phyloP scores from a whole-genome alignment of 208 protist genomes.

The Leishmania turanica region DNA sequence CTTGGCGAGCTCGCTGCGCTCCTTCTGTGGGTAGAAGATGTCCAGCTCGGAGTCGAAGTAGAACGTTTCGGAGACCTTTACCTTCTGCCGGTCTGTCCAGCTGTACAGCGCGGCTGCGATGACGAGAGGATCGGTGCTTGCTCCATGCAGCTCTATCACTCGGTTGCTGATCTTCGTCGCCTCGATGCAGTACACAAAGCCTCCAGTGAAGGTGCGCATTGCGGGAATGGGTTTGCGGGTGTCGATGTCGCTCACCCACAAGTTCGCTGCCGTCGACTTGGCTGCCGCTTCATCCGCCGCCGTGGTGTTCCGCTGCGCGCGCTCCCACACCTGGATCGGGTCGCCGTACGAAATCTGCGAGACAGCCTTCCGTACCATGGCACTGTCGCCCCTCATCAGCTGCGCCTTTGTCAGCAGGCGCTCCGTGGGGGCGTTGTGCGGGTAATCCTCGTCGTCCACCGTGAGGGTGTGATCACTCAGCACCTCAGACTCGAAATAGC shows the following conservation, averaged over 20 bases:
- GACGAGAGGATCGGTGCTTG: constrained; percentile 75
- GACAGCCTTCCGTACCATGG: constrained; percentile 49
- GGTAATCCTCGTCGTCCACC: constrained; percentile 69
- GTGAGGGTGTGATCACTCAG: constrained; percentile 59
- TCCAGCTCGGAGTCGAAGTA: constrained; percentile 85
- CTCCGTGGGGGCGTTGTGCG: constrained; percentile 69
- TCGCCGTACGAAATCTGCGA: constrained; percentile 81
- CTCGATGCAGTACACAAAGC: constrained; percentile 58
- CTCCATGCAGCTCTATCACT: constrained; percentile 74
- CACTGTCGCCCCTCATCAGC: constrained; percentile 30
- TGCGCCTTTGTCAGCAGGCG: constrained; percentile 51
- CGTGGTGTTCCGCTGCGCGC: constrained; percentile 5
- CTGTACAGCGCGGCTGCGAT: constrained; percentile 65
- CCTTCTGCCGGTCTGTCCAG: constrained; percentile 39
- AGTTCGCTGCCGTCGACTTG: constrained; percentile 37
- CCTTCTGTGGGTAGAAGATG: constrained; percentile 85
- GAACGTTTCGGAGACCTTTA: constrained; percentile 88
- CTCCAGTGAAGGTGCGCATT: constrained; percentile 75
- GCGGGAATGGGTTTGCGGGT: constrained; percentile 75
- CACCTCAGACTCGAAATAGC: constrained; percentile 79
- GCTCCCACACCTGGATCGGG: constrained; percentile 83
- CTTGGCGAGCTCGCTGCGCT: constrained; percentile 53
- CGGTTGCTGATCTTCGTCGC: constrained; percentile 54
- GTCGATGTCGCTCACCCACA: constrained; percentile 78
- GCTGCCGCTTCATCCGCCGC: constrained; percentile 5